Evolutionary conservation across 495 filamentous ascomycete species (phyloP).

Genomic region (Halenospora varia): DNA sequence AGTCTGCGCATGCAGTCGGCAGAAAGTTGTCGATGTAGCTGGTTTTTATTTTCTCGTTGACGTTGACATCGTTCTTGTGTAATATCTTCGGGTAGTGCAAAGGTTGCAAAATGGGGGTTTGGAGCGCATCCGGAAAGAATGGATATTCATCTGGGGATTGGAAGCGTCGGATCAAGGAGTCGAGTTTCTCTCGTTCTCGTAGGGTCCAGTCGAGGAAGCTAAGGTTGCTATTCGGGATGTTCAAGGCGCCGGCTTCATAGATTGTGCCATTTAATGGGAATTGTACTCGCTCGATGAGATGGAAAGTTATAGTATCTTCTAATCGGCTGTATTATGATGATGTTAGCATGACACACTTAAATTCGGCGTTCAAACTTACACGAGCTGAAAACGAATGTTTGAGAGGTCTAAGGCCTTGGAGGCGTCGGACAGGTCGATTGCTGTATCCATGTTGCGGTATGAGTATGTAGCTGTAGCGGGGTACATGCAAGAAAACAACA

Average conservation of each 20-base stretch:
- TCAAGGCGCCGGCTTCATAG: slow-evolving; percentile 76
- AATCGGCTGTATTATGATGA: slow-evolving; percentile 60
- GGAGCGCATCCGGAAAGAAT: slow-evolving; percentile 84
- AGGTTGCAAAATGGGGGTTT: slow-evolving; percentile 79
- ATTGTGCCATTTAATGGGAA: slow-evolving; percentile 91
- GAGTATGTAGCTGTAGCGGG: not conserved
- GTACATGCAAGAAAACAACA: not conserved
- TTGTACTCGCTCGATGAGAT: slow-evolving; percentile 96
- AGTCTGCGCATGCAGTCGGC: slow-evolving; percentile 71
- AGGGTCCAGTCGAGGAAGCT: slow-evolving; percentile 95
- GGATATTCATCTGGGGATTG: slow-evolving; percentile 96
- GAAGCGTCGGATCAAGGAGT: slow-evolving; percentile 93
- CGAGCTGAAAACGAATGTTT: slow-evolving; percentile 93
- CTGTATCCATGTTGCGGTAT: slow-evolving; percentile 65
- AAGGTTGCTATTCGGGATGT: slow-evolving; percentile 65
- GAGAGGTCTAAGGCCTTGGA: slow-evolving; percentile 82
- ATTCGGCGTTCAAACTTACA: slow-evolving; percentile 51
- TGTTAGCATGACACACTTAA: slow-evolving; percentile 3
- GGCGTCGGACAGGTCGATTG: slow-evolving; percentile 82
- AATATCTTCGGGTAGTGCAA: slow-evolving; percentile 87
- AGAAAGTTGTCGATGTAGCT: slow-evolving; percentile 82
- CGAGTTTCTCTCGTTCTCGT: slow-evolving; percentile 79
- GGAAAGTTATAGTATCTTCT: slow-evolving; percentile 98
- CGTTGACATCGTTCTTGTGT: slow-evolving; percentile 87
- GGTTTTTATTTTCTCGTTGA: slow-evolving; percentile 82